A percentile compares a stretch with the other conserved stretches of the same genome.
Conservation (phyloP, 768 basidiomycete genomes). For the Plicaturopsis crispa region DNA sequence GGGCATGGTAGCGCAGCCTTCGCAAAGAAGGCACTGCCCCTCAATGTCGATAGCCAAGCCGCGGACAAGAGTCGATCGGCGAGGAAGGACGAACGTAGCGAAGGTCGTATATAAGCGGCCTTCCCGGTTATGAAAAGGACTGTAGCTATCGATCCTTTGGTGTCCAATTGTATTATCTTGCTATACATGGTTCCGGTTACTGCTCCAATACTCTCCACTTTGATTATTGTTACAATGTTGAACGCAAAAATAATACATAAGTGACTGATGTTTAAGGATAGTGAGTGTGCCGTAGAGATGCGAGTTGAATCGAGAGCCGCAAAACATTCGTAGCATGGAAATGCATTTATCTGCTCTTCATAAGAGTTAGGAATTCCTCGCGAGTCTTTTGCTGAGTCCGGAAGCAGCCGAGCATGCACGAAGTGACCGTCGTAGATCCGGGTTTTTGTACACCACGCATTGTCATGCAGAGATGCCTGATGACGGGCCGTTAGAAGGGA, state of each 20-base stretch:
- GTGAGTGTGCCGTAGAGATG: constrained; percentile 3
- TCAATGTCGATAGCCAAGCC: constrained; percentile 45
- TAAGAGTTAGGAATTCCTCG: constrained; percentile 90
- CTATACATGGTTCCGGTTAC: background rate
- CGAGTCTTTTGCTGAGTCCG: constrained; percentile 97
- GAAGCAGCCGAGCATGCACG: constrained; percentile 98
- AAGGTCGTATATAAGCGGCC: too few species aligned
- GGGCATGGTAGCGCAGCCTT: constrained; percentile 31
- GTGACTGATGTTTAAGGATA: constrained; percentile 1
- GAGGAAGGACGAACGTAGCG: constrained; percentile 55
- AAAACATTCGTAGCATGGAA: constrained; percentile 6
- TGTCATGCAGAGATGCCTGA: constrained; percentile 96
- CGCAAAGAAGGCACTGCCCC: constrained; percentile 50
- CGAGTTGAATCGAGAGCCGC: constrained; percentile 42
- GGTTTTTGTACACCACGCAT: constrained; percentile 99
- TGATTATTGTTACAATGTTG: background rate
- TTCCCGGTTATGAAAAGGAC: too few species aligned
- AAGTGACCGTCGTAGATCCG: constrained; percentile 89
- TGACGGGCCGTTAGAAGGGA: constrained; percentile 5
- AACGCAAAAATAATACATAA: constrained; percentile 9
- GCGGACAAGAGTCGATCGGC: constrained; percentile 45
- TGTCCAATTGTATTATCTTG: constrained; percentile 14
- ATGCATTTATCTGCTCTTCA: constrained; percentile 39
- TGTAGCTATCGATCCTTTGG: constrained; percentile 7
- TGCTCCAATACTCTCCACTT: background rate